Percentiles rank a stretch among this genome's conserved stretches.
phyloP scores from a whole-genome alignment of 306 rosid genomes.

The Gillenia trifoliata region DNA sequence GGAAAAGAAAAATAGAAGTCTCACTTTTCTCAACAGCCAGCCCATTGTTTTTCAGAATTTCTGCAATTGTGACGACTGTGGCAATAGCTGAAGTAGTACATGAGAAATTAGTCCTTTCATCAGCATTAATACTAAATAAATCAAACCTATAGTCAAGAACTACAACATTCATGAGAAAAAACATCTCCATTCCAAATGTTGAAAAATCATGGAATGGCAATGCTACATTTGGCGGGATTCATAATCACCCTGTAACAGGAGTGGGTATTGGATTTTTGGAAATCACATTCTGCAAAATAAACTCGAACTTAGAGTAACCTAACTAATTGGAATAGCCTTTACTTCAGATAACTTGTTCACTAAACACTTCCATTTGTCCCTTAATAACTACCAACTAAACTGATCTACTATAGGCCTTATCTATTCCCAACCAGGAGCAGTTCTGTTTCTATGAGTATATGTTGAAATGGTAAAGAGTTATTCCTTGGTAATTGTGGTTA shows the following conservation, averaged over 20 bases:
- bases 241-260: background rate
- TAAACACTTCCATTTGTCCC: background rate
- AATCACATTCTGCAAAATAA: background rate
- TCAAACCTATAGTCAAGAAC: background rate
- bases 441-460: background rate
- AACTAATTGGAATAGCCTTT: background rate
- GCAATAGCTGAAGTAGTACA: slow-evolving; percentile 40
- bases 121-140: background rate
- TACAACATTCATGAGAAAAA: background rate
- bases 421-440: background rate
- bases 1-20: background rate
- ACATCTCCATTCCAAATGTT: background rate
- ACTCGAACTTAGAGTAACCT: background rate
- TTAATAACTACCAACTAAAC: background rate
- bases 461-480: background rate
- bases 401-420: background rate
- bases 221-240: background rate
- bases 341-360: background rate
- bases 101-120: background rate
- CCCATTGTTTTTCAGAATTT: slow-evolving; percentile 47
- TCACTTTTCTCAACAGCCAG: slow-evolving; percentile 44
- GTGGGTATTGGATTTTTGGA: background rate
- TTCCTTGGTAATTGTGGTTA: background rate
- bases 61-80: slow-evolving; percentile 43
- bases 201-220: background rate